Percentiles rank a stretch among this genome's conserved stretches.
These are phyloP conservation scores for Tagetes patula DNA, from an alignment of 129 eudicot genomes.

Conservation along the genomic window DNA sequence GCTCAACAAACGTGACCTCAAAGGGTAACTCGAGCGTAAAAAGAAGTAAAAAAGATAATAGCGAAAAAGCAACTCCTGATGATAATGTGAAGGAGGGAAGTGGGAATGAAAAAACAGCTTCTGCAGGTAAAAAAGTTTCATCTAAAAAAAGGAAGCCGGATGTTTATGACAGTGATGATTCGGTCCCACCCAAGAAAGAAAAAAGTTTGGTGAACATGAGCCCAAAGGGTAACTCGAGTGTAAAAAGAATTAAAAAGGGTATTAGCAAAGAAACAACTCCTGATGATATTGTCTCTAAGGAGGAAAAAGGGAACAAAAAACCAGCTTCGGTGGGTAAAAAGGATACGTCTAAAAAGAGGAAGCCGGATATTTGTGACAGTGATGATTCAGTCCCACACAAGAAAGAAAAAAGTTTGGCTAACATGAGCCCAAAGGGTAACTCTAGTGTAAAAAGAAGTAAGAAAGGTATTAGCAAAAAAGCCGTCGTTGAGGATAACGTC, in stretches of 20 bases:
- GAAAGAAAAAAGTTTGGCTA: conserved; percentile 20
- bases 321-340: conserved; percentile 24
- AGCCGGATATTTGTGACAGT: conserved; percentile 2
- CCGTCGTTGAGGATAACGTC: conserved; percentile 16
- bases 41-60: background rate
- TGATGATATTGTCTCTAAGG: conserved; percentile 25
- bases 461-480: conserved; percentile 19
- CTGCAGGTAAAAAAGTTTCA: conserved; percentile 25
- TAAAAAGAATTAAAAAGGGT: background rate
- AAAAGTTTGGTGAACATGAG: conserved; percentile 6
- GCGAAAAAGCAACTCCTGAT: background rate
- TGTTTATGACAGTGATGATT: conserved; percentile 12
- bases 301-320: conserved; percentile 5
- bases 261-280: background rate
- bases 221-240: background rate
- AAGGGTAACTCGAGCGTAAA: background rate
- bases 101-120: conserved; percentile 14
- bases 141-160: conserved; percentile 30
- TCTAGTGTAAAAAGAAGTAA: conserved; percentile 16
- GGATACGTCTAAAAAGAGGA: conserved; percentile 28
- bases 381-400: conserved; percentile 6
- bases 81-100: conserved; percentile 20
- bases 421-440: background rate
- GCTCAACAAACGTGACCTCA: background rate
- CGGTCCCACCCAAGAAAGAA: conserved; percentile 12